Conservation (phyloP, 495 filamentous ascomycete species). For the Aspergillus sclerotiicarbonarius region DNA sequence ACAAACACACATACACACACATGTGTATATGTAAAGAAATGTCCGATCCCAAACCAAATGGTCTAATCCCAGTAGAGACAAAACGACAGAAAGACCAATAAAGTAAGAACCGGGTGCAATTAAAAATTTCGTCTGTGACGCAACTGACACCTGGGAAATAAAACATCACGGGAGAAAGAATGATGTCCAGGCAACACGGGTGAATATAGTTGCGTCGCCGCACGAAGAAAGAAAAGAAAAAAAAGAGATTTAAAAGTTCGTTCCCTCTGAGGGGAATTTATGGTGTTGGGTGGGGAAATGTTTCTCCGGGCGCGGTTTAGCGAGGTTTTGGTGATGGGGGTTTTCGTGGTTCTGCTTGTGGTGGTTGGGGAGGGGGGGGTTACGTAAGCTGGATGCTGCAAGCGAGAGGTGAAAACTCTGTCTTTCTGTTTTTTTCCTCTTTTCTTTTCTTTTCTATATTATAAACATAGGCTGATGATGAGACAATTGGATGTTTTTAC, state of each 20-base stretch:
- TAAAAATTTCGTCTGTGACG: slow-evolving; percentile 54
- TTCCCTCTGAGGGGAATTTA: slow-evolving; percentile 25
- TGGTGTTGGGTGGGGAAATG: neutral
- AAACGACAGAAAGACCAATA: slow-evolving; percentile 45
- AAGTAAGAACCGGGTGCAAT: slow-evolving; percentile 60
- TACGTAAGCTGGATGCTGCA: slow-evolving; percentile 13
- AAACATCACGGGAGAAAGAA: slow-evolving; percentile 47
- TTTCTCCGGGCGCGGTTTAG: neutral
- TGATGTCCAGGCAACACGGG: slow-evolving; percentile 32
- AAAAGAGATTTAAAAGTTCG: slow-evolving; percentile 19
- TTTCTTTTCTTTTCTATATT: slow-evolving; percentile 22
- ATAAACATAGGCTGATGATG: slow-evolving; percentile 51
- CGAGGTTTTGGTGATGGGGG: neutral
- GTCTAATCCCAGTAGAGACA: slow-evolving; percentile 40
- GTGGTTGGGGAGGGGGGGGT: neutral
- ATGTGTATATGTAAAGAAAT: too few relatives aligned
- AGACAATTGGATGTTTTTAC: slow-evolving; percentile 43
- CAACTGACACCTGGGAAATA: slow-evolving; percentile 55
- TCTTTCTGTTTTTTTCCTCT: slow-evolving; percentile 14
- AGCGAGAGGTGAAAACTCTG: slow-evolving; percentile 2
- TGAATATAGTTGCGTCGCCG: slow-evolving; percentile 54
- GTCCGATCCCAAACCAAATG: slow-evolving; percentile 54
- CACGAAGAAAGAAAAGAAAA: slow-evolving; percentile 56
- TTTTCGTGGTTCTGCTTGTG: neutral
- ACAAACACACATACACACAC: slow-evolving; percentile 1